Percentiles rank a stretch among this genome's conserved stretches.
Conservation (phyloP, 2,329 filamentous ascomycete species). For the Nothomitra cinnamomea region DNA sequence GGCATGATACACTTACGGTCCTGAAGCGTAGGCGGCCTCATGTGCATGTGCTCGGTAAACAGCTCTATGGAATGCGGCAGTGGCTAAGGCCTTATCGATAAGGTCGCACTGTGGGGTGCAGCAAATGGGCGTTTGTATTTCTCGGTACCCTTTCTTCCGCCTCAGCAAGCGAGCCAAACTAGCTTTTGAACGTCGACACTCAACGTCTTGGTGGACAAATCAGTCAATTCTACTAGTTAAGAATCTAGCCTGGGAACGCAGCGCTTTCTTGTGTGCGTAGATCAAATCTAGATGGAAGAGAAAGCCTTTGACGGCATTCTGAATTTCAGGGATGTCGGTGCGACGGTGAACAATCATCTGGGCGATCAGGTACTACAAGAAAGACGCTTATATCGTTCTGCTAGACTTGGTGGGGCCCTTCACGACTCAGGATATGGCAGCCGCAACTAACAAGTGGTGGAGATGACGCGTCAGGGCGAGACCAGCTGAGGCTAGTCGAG, state of each 20-base stretch:
- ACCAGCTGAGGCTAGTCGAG: constrained; percentile 41
- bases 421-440: neutral
- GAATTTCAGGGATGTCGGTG: constrained; percentile 65
- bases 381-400: constrained; percentile 41
- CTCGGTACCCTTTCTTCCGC: no score
- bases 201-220: constrained; percentile 7
- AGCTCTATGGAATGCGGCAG: no score
- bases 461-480: constrained; percentile 54
- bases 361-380: constrained; percentile 31
- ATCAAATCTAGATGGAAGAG: no score
- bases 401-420: constrained; percentile 33
- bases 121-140: no score
- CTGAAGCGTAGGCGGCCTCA: no score
- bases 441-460: constrained; percentile 12
- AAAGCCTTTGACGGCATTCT: constrained; percentile 36
- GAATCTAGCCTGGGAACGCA: constrained; percentile 7
- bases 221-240: constrained; percentile 10
- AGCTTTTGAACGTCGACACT: no score
- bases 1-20: no score
- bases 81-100: no score
- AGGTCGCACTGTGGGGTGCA: no score
- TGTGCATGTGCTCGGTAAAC: no score
- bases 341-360: constrained; percentile 43
- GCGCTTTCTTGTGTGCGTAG: neutral
- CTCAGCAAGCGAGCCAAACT: no score